Percentiles rank a stretch among this genome's conserved stretches.
These are phyloP conservation scores for Clitopilus passeckerianus DNA, from an alignment of 768 basidiomycete species.

Conservation along the genomic window DNA sequence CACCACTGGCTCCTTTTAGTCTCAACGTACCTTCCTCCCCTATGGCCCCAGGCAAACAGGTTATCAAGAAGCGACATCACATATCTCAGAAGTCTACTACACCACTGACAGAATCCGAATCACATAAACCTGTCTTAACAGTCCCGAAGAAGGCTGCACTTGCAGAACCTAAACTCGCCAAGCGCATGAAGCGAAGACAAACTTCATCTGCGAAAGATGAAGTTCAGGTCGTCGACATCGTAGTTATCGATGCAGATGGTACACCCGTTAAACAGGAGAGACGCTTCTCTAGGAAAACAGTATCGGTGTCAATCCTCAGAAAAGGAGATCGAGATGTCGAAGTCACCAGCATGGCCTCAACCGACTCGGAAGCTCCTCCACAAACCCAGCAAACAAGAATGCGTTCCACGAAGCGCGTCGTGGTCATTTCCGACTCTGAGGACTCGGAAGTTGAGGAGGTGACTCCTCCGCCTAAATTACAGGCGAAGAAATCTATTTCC, in stretches of 20 bases:
- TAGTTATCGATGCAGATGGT: constrained; percentile 59
- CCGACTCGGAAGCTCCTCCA: background rate
- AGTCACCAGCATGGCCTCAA: background rate
- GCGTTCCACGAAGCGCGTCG: constrained; percentile 11
- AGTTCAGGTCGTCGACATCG: constrained; percentile 60
- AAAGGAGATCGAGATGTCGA: constrained; percentile 46
- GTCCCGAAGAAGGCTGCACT: constrained; percentile 30
- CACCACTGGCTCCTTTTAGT: constrained; percentile 24
- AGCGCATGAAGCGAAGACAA: background rate
- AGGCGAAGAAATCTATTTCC: constrained; percentile 6
- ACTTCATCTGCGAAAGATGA: background rate
- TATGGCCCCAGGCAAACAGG: constrained; percentile 18
- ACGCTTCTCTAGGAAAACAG: constrained; percentile 43
- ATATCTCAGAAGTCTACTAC: background rate
- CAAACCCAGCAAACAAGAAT: background rate
- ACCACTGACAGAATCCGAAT: background rate
- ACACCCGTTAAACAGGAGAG: constrained; percentile 54
- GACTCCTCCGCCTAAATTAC: constrained; percentile 6
- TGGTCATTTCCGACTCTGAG: constrained; percentile 38
- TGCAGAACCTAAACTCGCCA: constrained; percentile 5
- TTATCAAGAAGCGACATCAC: background rate
- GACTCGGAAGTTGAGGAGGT: constrained; percentile 37
- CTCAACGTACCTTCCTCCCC: constrained; percentile 33
- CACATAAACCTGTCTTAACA: constrained; percentile 12
- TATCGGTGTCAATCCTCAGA: constrained; percentile 27